phyloP scores from a whole-genome alignment of 2,329 filamentous ascomycete species.

The Lecanicillium sp. region DNA sequence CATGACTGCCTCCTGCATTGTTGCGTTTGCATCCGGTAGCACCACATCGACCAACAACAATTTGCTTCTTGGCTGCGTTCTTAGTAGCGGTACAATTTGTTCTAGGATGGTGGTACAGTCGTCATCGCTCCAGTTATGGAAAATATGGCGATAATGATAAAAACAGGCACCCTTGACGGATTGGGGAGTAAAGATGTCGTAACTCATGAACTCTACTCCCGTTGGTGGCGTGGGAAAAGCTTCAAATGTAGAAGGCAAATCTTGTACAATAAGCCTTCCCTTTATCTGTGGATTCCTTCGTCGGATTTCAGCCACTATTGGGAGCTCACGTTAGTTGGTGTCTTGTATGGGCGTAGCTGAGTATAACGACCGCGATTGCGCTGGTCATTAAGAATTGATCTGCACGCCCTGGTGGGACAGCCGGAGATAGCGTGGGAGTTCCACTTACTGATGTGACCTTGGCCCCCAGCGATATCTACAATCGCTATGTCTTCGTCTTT shows the following conservation, averaged over 20 bases:
- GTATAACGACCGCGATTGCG: background rate
- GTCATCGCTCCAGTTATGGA: constrained; percentile 1
- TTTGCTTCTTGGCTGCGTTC: background rate
- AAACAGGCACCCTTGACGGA: constrained; percentile 15
- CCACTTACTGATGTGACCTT: constrained; percentile 19
- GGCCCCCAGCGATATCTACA: constrained; percentile 20
- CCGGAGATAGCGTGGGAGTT: too few relatives aligned
- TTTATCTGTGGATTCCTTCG: background rate
- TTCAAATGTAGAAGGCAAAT: constrained; percentile 17
- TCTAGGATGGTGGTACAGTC: background rate
- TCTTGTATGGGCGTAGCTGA: background rate
- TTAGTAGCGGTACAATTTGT: background rate
- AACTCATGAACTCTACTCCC: constrained; percentile 16
- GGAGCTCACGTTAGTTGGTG: background rate
- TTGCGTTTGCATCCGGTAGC: background rate
- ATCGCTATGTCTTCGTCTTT: constrained; percentile 7
- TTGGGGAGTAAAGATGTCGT: constrained; percentile 17
- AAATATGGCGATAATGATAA: background rate
- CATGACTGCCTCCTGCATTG: background rate
- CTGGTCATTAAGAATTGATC: background rate
- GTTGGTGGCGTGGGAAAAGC: constrained; percentile 1
- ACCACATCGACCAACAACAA: background rate
- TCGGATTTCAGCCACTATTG: background rate
- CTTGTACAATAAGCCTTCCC: constrained; percentile 19
- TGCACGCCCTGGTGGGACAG: background rate